Conservation (phyloP, 192 early-diverging fungal species). For the Coemansia sp. region DNA sequence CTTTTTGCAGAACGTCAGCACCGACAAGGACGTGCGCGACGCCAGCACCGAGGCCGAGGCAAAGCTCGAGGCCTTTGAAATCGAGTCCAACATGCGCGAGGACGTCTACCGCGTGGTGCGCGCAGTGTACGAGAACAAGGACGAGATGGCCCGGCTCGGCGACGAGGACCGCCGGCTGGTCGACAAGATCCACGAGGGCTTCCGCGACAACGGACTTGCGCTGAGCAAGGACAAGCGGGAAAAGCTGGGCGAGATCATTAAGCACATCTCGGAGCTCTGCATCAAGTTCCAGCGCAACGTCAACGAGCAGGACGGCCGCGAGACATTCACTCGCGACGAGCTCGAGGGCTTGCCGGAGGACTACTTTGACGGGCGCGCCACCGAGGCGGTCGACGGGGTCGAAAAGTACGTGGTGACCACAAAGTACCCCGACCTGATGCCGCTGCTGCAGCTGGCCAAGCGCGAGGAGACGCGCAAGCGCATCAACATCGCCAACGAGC, state of each 20-base stretch:
- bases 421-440: conserved; percentile 62
- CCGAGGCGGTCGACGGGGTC: conserved; percentile 57
- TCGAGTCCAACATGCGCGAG: conserved; percentile 60
- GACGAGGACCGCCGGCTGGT: conserved; percentile 68
- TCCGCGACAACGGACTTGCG: conserved; percentile 67
- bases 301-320: conserved; percentile 61
- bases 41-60: conserved; percentile 63
- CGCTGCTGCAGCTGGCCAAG: conserved; percentile 52
- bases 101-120: conserved; percentile 62
- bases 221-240: conserved; percentile 59
- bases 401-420: conserved; percentile 66
- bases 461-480: conserved; percentile 54
- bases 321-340: conserved; percentile 54
- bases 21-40: conserved; percentile 61
- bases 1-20: conserved; percentile 48
- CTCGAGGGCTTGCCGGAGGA: conserved; percentile 70
- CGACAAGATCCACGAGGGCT: conserved; percentile 62
- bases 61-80: conserved; percentile 60
- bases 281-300: conserved; percentile 71
- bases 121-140: conserved; percentile 50
- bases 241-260: conserved; percentile 59
- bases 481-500: conserved; percentile 52
- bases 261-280: conserved; percentile 63
- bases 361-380: conserved; percentile 62
- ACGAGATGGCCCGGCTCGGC: conserved; percentile 47